A percentile compares a stretch with the other conserved stretches of the same genome.
phyloP scores from a whole-genome alignment of 768 basidiomycete species.

The Chlorophyllum brunneum region DNA sequence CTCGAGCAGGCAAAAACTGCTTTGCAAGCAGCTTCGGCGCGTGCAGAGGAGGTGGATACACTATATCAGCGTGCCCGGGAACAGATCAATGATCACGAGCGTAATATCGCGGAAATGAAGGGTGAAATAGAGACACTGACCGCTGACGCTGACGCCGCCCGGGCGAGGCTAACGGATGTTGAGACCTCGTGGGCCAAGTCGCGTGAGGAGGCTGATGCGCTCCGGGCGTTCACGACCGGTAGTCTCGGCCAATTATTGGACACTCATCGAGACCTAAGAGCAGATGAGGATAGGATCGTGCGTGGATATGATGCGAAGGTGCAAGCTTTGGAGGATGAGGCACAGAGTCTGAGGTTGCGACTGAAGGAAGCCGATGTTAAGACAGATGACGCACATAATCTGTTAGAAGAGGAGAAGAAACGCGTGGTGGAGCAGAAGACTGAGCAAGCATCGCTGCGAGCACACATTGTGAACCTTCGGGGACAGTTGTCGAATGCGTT shows the following conservation, averaged over 20 bases:
- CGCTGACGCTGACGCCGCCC: constrained; percentile 68
- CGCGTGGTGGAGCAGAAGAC: constrained; percentile 60
- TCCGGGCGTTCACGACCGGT: constrained; percentile 82
- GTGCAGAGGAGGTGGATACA: constrained; percentile 75
- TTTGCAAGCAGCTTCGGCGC: constrained; percentile 67
- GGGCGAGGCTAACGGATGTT: constrained; percentile 65
- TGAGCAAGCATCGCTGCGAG: constrained; percentile 60
- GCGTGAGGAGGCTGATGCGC: constrained; percentile 88
- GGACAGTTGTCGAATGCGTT: constrained; percentile 65
- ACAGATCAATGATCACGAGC: constrained; percentile 66
- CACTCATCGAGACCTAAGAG: constrained; percentile 78
- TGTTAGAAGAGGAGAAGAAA: constrained; percentile 64
- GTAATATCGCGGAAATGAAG: constrained; percentile 73
- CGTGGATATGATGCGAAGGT: constrained; percentile 82
- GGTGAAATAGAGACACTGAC: constrained; percentile 76
- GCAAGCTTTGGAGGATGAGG: constrained; percentile 75
- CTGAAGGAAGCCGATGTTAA: constrained; percentile 73
- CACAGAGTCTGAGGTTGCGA: constrained; percentile 71
- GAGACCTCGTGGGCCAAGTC: constrained; percentile 93
- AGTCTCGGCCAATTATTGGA: constrained; percentile 85
- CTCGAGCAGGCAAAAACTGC: constrained; percentile 83
- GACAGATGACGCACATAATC: constrained; percentile 62
- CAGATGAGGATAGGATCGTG: constrained; percentile 74
- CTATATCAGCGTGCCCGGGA: constrained; percentile 69
- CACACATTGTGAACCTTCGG: constrained; percentile 73